These are phyloP conservation scores for Iberis pinnata DNA, from an alignment of 345 rosid species.

Conservation along the genomic window DNA sequence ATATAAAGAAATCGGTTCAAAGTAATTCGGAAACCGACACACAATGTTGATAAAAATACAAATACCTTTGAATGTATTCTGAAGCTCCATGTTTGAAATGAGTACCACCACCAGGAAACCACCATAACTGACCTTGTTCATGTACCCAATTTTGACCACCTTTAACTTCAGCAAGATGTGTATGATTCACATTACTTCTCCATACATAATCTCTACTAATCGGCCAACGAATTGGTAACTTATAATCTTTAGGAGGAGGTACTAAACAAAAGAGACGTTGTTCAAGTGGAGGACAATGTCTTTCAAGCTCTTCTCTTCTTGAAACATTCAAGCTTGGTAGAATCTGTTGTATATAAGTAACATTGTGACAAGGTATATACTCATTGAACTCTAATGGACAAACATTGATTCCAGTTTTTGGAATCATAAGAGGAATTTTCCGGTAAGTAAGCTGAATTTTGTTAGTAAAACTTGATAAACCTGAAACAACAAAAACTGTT, in stretches of 20 bases:
- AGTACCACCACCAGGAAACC: slow-evolving; percentile 99
- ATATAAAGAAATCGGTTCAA: background rate
- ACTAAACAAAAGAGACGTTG: slow-evolving; percentile 80
- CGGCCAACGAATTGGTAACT: slow-evolving; percentile 86
- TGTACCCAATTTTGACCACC: slow-evolving; percentile 99
- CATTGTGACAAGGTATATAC: slow-evolving; percentile 86
- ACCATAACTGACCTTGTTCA: slow-evolving; percentile 68
- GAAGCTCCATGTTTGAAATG: slow-evolving; percentile 96
- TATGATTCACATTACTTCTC: slow-evolving; percentile 96
- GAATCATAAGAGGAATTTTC: slow-evolving; percentile 45
- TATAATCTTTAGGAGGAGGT: slow-evolving; percentile 86
- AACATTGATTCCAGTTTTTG: slow-evolving; percentile 52
- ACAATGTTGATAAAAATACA: background rate
- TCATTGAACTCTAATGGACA: slow-evolving; percentile 78
- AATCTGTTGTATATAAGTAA: slow-evolving; percentile 49
- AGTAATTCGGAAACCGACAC: background rate
- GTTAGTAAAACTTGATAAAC: slow-evolving; percentile 40
- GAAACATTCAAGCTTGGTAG: slow-evolving; percentile 57
- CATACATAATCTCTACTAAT: slow-evolving; percentile 80
- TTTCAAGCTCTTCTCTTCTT: slow-evolving; percentile 81
- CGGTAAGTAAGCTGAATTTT: slow-evolving; percentile 49
- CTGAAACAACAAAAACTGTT: slow-evolving; percentile 34
- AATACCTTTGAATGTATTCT: slow-evolving; percentile 72
- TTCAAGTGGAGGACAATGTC: slow-evolving; percentile 88
- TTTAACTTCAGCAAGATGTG: slow-evolving; percentile 86